Evolutionary conservation across 371 early-diverging fungal species (phyloP).

Genomic region (Capillidium heterosporum): DNA sequence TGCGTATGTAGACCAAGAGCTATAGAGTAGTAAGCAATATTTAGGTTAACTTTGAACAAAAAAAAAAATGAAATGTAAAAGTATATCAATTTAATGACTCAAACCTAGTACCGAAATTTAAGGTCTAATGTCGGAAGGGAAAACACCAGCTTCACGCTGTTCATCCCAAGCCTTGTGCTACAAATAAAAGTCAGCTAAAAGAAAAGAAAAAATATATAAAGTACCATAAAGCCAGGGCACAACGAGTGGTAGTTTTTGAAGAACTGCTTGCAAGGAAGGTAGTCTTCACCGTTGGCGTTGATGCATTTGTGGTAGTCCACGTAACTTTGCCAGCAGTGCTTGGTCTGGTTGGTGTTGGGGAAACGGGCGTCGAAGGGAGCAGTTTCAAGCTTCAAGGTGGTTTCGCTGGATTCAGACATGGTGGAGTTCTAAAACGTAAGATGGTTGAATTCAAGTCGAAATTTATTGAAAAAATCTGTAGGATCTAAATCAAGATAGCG

Average conservation of each 20-base stretch:
- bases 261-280: slow-evolving; percentile 73
- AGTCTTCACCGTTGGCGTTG: slow-evolving; percentile 77
- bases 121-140: slow-evolving; percentile 41
- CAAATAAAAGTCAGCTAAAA: slow-evolving; percentile 13
- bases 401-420: background rate
- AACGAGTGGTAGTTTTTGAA: slow-evolving; percentile 47
- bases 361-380: slow-evolving; percentile 40
- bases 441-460: too few species aligned
- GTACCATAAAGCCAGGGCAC: slow-evolving; percentile 82
- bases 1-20: too few species aligned
- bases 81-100: too few species aligned
- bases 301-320: slow-evolving; percentile 81
- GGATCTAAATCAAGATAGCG: too few species aligned
- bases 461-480: too few species aligned
- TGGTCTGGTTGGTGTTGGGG: slow-evolving; percentile 93
- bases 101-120: too few species aligned
- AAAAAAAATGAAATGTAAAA: too few species aligned
- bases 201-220: slow-evolving; percentile 10
- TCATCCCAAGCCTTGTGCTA: slow-evolving; percentile 69
- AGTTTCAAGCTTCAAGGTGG: slow-evolving; percentile 3
- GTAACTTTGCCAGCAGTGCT: slow-evolving; percentile 91
- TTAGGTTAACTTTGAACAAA: too few species aligned
- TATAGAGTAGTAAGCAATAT: too few species aligned
- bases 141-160: slow-evolving; percentile 59
- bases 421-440: too few species aligned